A percentile compares a stretch with the other conserved stretches of the same genome.
phyloP scores from a whole-genome alignment of 1,139 yeast species.

The Yamadazyma diospyri region DNA sequence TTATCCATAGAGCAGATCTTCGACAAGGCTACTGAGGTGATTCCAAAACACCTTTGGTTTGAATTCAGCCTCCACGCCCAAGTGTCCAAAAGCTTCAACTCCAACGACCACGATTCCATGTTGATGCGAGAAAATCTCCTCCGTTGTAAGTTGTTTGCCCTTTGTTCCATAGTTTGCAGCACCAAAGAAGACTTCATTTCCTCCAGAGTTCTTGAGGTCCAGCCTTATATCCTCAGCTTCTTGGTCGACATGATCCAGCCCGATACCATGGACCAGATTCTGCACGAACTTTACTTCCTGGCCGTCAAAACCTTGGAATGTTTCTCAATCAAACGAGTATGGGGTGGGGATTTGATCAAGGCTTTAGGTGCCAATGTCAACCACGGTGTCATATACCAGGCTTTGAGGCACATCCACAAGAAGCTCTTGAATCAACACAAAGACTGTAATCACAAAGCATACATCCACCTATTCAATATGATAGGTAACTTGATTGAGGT shows the following conservation, averaged over 20 bases:
- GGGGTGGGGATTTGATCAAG: conserved; percentile 75
- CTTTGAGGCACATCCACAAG: conserved; percentile 58
- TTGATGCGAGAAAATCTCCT: conserved; percentile 57
- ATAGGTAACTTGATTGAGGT: conserved; percentile 57
- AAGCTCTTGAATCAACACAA: conserved; percentile 36
- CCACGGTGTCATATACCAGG: conserved; percentile 78
- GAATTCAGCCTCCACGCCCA: conserved; percentile 62
- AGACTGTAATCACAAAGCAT: conserved; percentile 41
- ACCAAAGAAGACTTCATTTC: conserved; percentile 55
- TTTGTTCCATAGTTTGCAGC: conserved; percentile 53
- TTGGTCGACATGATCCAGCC: conserved; percentile 62
- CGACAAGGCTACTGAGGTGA: conserved; percentile 52
- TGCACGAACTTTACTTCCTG: conserved; percentile 51
- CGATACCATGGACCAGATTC: conserved; percentile 51
- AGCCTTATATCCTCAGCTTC: conserved; percentile 70
- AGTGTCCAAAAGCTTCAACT: conserved; percentile 69
- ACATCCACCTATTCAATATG: conserved; percentile 53
- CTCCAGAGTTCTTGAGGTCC: conserved; percentile 65
- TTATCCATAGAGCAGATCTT: conserved; percentile 60
- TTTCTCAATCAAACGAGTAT: conserved; percentile 62
- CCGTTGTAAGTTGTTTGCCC: conserved; percentile 62
- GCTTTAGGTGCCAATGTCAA: conserved; percentile 88
- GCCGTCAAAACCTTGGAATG: conserved; percentile 71
- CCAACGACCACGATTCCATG: conserved; percentile 51
- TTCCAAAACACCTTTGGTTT: conserved; percentile 65